phyloP scores from a whole-genome alignment of 2,329 filamentous ascomycete species.

The Colletotrichum noveboracense region DNA sequence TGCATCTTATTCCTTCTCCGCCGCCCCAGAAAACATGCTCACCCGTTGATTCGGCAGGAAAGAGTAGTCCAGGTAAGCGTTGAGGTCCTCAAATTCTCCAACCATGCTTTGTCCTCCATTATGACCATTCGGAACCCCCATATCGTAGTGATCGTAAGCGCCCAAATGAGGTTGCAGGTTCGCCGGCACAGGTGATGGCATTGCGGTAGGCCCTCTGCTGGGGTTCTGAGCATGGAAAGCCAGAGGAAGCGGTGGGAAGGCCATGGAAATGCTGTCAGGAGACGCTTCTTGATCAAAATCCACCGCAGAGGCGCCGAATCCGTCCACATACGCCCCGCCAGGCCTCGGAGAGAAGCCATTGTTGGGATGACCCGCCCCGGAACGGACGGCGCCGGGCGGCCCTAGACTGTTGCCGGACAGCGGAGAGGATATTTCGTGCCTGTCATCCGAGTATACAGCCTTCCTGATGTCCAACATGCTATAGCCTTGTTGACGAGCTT shows the following conservation, averaged over 20 bases:
- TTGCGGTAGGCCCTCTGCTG: conserved; percentile 10
- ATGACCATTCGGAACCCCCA: background rate
- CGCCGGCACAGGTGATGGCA: conserved; percentile 10
- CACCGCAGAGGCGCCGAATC: background rate
- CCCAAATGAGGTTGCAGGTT: background rate
- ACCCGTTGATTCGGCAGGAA: conserved; percentile 28
- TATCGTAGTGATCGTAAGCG: background rate
- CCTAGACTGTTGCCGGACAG: background rate
- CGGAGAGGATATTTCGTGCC: background rate
- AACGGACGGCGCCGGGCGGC: background rate
- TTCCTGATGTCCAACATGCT: conserved; percentile 35
- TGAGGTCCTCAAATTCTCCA: conserved; percentile 24
- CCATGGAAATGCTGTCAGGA: conserved; percentile 30
- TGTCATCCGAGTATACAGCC: conserved; percentile 35
- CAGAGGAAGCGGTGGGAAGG: conserved; percentile 36
- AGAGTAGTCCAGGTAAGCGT: conserved; percentile 27
- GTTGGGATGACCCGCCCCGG: background rate
- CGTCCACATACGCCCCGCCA: background rate
- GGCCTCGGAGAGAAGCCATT: background rate
- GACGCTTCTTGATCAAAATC: conserved; percentile 18
- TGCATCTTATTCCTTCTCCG: background rate
- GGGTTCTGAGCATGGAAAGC: conserved; percentile 30
- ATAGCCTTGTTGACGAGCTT: conserved; percentile 30
- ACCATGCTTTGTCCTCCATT: background rate
- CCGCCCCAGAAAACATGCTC: conserved; percentile 26